Base-by-base conservation (phyloP, 2,329 filamentous ascomycete genomes). In the Stagonosporopsis tanaceti region DNA sequence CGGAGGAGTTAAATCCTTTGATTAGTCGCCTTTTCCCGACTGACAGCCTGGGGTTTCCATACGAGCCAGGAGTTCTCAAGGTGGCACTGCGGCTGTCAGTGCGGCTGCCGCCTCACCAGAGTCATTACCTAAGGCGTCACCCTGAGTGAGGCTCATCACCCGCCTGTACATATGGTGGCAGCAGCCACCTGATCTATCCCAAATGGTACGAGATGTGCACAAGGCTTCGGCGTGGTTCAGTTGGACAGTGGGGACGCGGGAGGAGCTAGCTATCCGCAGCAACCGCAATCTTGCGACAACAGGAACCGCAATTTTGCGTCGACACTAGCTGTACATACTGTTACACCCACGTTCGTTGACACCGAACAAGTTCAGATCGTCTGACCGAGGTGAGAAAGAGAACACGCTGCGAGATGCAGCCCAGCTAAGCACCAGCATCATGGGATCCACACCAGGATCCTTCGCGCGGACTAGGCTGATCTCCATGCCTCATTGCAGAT, bases 381-480 rank as follows among this genome's bases (percentile, higher is more conserved):
- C 44, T 45, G 47, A 28, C 35, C 34, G 38, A 39, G 50, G 47
- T 50, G 59, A 61, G 56, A 57, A 61, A 56, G 64, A 64, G 45
- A 60, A 62, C 35, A 45, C 41, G 53, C 55, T 51, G 39, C 42
- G 39, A 56, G 30, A 53, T 54, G 50, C 52, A 56, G 50, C 30
- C 53, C 53, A 61, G 62, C 63, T 61, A 63, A 59, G 62, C 47
- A 53, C 57, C 60, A 57, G 64, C 59, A 54, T 52, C 55, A 47
- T 53, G 53, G 54, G 58, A 69, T 68, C 67, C 61, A 63, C 67
- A 57, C 66, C 50, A 57, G 67, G 67, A 63, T 68, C 47, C 42
- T 63, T 54, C 54, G 58, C 59, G 46, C 54, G 61, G 52, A 54
- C 60, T 56, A 58, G 51, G 48, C 54, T 55, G 56, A 61, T 59